These are phyloP conservation scores for Cladosporium sp. DNA, from an alignment of 2,329 filamentous ascomycete species.

Conservation along the genomic window DNA sequence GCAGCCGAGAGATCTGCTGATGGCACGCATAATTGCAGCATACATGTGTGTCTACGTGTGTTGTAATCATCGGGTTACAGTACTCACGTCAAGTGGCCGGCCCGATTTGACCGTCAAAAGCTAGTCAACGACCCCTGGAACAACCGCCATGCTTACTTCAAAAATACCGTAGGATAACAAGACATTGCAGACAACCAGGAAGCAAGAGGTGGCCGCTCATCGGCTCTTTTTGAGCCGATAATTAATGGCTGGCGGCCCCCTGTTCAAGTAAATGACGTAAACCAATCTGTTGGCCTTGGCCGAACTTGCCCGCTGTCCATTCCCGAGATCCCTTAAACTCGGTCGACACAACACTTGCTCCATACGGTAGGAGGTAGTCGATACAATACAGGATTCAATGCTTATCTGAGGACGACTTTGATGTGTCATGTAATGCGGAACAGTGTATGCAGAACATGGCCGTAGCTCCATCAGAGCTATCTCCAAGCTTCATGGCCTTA, in stretches of 20 bases:
- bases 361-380: neutral
- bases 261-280: neutral
- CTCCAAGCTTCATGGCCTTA: neutral
- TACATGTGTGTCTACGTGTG: neutral
- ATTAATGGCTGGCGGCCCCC: neutral
- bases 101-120: neutral
- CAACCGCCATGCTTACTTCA: neutral
- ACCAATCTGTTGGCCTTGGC: neutral
- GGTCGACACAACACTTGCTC: neutral
- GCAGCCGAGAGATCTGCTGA: neutral
- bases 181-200: neutral
- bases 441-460: neutral
- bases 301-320: neutral
- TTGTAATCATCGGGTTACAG: neutral
- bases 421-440: constrained; percentile 1
- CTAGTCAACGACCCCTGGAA: neutral
- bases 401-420: neutral
- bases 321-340: neutral
- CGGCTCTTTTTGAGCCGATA: neutral
- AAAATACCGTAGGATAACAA: neutral
- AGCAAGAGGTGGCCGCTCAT: neutral
- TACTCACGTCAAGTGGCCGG: neutral
- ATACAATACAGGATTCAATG: neutral
- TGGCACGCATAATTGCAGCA: neutral
- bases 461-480: neutral